Conservation (phyloP, 371 early-diverging fungal genomes). For the Choanephora cucurbitarum region DNA sequence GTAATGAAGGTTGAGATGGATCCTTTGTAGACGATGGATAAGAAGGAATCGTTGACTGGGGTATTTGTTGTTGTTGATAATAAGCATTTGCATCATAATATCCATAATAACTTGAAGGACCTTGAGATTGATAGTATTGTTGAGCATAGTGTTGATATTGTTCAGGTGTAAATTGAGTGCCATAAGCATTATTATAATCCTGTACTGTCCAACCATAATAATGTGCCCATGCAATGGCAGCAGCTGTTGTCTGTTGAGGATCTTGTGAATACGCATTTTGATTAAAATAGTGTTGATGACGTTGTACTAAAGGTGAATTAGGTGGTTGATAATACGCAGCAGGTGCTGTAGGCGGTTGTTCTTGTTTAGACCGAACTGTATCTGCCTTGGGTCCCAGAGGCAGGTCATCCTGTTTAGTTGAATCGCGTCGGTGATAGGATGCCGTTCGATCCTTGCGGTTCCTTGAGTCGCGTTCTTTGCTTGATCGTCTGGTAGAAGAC, state of each 20-base stretch:
- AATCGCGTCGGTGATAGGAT: conserved; percentile 17
- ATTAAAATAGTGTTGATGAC: conserved; percentile 1
- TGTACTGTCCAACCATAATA: conserved; percentile 27
- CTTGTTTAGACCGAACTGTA: conserved; percentile 1
- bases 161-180: conserved; percentile 22
- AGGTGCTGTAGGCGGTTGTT: conserved; percentile 28
- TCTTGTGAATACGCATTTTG: not conserved
- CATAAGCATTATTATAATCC: conserved; percentile 19
- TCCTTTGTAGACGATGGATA: conserved; percentile 2
- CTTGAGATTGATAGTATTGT: conserved; percentile 32
- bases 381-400: conserved; percentile 23
- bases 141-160: conserved; percentile 32
- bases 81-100: conserved; percentile 17
- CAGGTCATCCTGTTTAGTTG: conserved; percentile 4
- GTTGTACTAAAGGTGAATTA: conserved; percentile 4
- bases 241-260: conserved; percentile 6
- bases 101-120: conserved; percentile 19
- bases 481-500: conserved; percentile 21
- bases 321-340: conserved; percentile 23
- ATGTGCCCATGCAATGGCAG: conserved; percentile 20
- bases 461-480: conserved; percentile 19
- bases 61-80: conserved; percentile 20
- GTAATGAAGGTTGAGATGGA: conserved; percentile 8
- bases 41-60: conserved; percentile 11
- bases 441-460: conserved; percentile 9